Percentiles rank a stretch among this genome's conserved stretches.
These are phyloP conservation scores for Fusarium robinianum DNA, from an alignment of 2,329 filamentous ascomycete genomes.

Conservation along the genomic window DNA sequence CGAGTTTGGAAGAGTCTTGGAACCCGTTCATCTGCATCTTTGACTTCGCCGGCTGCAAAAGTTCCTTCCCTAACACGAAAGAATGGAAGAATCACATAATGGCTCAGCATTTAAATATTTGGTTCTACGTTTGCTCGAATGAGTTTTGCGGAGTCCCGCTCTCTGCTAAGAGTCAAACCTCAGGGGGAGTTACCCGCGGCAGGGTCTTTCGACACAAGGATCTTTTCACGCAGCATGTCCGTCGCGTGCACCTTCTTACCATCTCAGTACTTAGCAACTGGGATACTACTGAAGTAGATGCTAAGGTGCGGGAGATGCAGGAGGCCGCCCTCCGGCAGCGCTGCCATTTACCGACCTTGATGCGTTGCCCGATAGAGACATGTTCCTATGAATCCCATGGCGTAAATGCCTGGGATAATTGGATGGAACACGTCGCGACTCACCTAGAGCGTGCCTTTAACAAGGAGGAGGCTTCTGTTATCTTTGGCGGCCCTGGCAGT, in stretches of 20 bases:
- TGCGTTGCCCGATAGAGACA: conserved; percentile 63
- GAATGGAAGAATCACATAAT: conserved; percentile 93
- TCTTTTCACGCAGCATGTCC: conserved; percentile 84
- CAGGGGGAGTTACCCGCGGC: conserved; percentile 54
- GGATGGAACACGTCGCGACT: conserved; percentile 85
- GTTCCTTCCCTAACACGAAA: conserved; percentile 80
- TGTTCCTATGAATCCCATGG: conserved; percentile 67
- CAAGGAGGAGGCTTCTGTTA: conserved; percentile 35
- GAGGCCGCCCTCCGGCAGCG: conserved; percentile 62
- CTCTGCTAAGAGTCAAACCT: conserved; percentile 23
- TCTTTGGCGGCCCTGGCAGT: conserved; percentile 48
- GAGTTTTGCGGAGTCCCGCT: conserved; percentile 54
- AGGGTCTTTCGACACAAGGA: conserved; percentile 86
- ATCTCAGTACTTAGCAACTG: conserved; percentile 40
- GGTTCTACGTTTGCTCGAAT: conserved; percentile 76
- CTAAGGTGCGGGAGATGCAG: conserved; percentile 60
- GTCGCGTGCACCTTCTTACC: conserved; percentile 75
- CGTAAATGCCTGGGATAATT: conserved; percentile 71
- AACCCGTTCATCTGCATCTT: conserved; percentile 86
- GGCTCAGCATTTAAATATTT: conserved; percentile 76
- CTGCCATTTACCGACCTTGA: conserved; percentile 63
- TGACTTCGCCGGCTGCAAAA: conserved; percentile 72
- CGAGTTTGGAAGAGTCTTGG: no score
- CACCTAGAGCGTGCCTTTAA: conserved; percentile 66
- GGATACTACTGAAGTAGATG: conserved; percentile 52